Conservation (phyloP, 169 alveolate genomes). For the Eimeria sp. region DNA sequence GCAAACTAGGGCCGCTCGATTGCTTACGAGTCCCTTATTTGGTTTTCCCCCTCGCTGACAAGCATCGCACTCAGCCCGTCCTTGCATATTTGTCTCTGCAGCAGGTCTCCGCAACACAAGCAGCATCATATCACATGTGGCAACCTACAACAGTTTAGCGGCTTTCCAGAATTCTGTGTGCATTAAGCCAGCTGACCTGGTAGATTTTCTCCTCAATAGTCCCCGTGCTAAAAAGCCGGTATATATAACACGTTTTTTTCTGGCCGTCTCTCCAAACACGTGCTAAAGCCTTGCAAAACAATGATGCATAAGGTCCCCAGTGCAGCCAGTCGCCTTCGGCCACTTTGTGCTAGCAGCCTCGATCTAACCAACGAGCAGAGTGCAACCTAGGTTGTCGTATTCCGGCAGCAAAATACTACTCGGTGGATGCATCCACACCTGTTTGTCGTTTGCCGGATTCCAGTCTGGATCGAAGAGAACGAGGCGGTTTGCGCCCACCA, state of each 20-base stretch:
- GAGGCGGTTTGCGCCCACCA: constrained; percentile 98
- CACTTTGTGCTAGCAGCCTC: neutral
- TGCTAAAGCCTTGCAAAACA: constrained; percentile 94
- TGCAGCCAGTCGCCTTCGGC: neutral
- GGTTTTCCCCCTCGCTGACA: constrained; percentile 86
- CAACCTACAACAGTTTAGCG: neutral
- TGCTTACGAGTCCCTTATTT: constrained; percentile 84
- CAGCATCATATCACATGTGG: neutral
- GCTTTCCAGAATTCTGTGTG: neutral
- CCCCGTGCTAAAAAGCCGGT: constrained; percentile 98
- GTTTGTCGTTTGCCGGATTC: constrained; percentile 99
- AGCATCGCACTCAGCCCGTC: constrained; percentile 89
- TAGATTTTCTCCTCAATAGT: constrained; percentile 99
- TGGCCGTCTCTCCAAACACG: constrained; percentile 99
- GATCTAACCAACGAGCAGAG: neutral
- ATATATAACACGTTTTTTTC: constrained; percentile 97
- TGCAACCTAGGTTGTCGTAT: neutral
- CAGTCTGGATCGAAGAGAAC: constrained; percentile 99
- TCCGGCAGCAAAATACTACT: neutral
- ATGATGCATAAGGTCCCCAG: neutral
- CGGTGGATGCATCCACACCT: constrained; percentile 85
- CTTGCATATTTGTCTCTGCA: constrained; percentile 91
- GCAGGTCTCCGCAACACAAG: neutral
- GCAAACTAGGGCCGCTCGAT: neutral
- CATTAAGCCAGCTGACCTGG: constrained; percentile 82